These are phyloP conservation scores for Plasmodium berghei DNA, from an alignment of 169 alveolate species.

Conservation along the genomic window DNA sequence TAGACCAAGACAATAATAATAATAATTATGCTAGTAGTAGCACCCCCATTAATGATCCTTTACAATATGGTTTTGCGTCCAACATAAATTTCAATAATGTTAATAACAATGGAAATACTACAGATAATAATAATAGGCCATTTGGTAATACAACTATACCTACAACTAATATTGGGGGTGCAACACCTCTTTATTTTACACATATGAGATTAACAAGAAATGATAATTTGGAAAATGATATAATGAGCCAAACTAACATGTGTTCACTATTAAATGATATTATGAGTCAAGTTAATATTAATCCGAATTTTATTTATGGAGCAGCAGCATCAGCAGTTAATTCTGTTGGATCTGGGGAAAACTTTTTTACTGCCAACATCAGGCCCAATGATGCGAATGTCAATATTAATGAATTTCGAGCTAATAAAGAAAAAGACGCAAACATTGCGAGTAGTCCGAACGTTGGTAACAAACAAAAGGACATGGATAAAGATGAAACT, in stretches of 20 bases:
- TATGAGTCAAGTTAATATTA: slow-evolving; percentile 62
- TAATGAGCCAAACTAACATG: slow-evolving; percentile 60
- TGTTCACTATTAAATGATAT: slow-evolving; percentile 50
- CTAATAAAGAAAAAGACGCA: too few species aligned
- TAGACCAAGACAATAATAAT: slow-evolving; percentile 10
- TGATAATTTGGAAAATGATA: slow-evolving; percentile 53
- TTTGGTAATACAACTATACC: neutral
- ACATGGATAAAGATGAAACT: too few species aligned
- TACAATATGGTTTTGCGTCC: slow-evolving; percentile 14
- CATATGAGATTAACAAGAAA: slow-evolving; percentile 67
- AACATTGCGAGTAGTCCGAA: neutral
- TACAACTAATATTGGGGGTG: neutral
- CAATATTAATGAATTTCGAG: slow-evolving; percentile 12
- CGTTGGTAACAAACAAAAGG: neutral
- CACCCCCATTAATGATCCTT: slow-evolving; percentile 16
- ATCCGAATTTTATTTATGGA: slow-evolving; percentile 43
- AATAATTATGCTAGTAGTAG: neutral
- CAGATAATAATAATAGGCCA: neutral
- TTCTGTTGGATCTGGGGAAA: neutral
- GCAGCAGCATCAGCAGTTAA: neutral
- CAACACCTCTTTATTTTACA: slow-evolving; percentile 59
- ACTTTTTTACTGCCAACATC: neutral
- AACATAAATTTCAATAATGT: slow-evolving; percentile 4
- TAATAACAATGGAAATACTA: slow-evolving; percentile 14
- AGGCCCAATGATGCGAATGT: slow-evolving; percentile 4